A percentile compares a stretch with the other conserved stretches of the same genome.
These are phyloP conservation scores for Tetrapisispora namnaoensis DNA, from an alignment of 805 yeast genomes.

Conservation along the genomic window DNA sequence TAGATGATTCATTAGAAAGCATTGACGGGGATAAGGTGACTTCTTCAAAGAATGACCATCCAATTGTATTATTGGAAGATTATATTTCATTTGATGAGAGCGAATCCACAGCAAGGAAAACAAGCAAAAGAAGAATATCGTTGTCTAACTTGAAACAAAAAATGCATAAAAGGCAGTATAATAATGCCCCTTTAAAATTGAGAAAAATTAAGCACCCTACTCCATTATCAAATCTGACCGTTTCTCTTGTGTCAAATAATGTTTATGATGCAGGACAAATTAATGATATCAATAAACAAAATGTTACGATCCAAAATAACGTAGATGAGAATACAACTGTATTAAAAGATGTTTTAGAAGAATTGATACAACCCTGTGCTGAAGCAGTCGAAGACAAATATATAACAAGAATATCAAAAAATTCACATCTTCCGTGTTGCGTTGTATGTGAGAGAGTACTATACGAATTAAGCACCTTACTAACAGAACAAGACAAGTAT, in stretches of 20 bases:
- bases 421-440: constrained; percentile 34
- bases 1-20: not conserved
- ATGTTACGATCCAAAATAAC: not conserved
- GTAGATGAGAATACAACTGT: not conserved
- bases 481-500: constrained; percentile 19
- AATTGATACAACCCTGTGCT: constrained; percentile 9
- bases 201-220: constrained; percentile 4
- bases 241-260: constrained; percentile 6
- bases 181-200: constrained; percentile 19
- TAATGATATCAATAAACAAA: not conserved
- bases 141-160: constrained; percentile 22
- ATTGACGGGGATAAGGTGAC: not conserved
- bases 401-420: constrained; percentile 10
- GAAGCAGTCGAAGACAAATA: constrained; percentile 16
- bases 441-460: constrained; percentile 63
- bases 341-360: constrained; percentile 11
- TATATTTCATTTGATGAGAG: constrained; percentile 16
- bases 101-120: not conserved
- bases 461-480: constrained; percentile 42
- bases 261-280: constrained; percentile 2
- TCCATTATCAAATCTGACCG: not conserved
- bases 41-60: constrained; percentile 7
- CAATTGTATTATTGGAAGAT: constrained; percentile 25
- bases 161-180: constrained; percentile 13
- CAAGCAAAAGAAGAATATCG: constrained; percentile 18